Conservation (phyloP, 2,329 filamentous ascomycete species). For the Ilyonectria robusta region DNA sequence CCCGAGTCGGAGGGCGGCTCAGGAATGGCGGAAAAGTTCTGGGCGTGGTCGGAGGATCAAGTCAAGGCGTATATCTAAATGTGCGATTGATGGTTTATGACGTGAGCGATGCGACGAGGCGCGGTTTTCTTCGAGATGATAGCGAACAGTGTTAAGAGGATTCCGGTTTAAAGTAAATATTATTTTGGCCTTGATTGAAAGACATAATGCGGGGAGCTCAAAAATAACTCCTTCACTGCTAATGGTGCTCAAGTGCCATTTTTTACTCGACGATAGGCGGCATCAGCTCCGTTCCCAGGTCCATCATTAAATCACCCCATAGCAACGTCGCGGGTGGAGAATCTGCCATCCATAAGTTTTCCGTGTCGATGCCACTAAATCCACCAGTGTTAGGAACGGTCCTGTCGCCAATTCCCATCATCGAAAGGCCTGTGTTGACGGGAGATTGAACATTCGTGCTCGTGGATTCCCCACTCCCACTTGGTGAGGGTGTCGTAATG, state of each 20-base stretch:
- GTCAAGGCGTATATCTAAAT: slow-evolving; percentile 45
- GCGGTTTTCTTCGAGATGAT: neutral
- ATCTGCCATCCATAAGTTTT: slow-evolving; percentile 36
- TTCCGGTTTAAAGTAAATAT: neutral
- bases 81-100: neutral
- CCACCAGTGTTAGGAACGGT: slow-evolving; percentile 3
- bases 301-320: slow-evolving; percentile 43
- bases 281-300: slow-evolving; percentile 39
- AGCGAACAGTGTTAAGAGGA: neutral
- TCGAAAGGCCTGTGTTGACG: slow-evolving; percentile 3
- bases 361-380: slow-evolving; percentile 15
- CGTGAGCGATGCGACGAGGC: neutral
- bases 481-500: neutral
- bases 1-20: slow-evolving; percentile 55
- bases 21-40: slow-evolving; percentile 55
- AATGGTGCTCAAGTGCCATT: neutral
- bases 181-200: neutral
- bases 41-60: slow-evolving; percentile 59
- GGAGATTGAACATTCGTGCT: neutral
- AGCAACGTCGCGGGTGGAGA: slow-evolving; percentile 30
- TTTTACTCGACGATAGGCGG: slow-evolving; percentile 13
- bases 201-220: neutral
- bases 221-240: neutral
- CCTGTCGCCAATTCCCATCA: slow-evolving; percentile 36
- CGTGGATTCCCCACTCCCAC: neutral